phyloP scores from a whole-genome alignment of 441 rosid species.

The Sinapis alba region DNA sequence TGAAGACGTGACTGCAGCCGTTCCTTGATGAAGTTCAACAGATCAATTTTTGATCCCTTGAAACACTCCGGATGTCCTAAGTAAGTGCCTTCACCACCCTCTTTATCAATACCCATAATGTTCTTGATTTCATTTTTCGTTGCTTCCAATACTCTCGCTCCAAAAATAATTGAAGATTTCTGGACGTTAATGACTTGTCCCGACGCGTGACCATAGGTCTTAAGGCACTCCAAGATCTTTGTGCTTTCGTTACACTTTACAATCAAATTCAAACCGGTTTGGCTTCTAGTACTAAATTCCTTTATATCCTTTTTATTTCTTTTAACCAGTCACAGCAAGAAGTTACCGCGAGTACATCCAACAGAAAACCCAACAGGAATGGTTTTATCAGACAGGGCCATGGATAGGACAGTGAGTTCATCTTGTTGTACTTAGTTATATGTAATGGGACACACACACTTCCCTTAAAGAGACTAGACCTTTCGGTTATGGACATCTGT shows the following conservation, averaged over 20 bases:
- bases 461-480: slow-evolving; percentile 8
- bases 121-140: too few relatives aligned
- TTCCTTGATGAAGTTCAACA: too few relatives aligned
- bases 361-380: slow-evolving; percentile 83
- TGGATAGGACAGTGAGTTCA: slow-evolving; percentile 65
- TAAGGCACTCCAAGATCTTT: too few relatives aligned
- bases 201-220: too few relatives aligned
- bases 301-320: neutral
- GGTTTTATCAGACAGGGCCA: slow-evolving; percentile 81
- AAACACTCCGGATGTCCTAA: too few relatives aligned
- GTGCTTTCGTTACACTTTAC: neutral
- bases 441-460: slow-evolving; percentile 11
- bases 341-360: slow-evolving; percentile 89
- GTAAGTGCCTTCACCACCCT: too few relatives aligned
- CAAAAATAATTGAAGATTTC: too few relatives aligned
- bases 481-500: slow-evolving; percentile 21
- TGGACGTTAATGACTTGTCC: too few relatives aligned
- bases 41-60: too few relatives aligned
- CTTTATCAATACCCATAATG: too few relatives aligned
- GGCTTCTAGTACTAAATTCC: neutral
- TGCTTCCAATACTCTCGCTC: too few relatives aligned
- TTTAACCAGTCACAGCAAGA: slow-evolving; percentile 53
- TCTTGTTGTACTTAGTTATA: slow-evolving; percentile 74
- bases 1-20: too few relatives aligned
- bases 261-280: neutral